Evolutionary conservation across 2,329 filamentous ascomycete species (phyloP).

Genomic region (Teratosphaeria destructans): DNA sequence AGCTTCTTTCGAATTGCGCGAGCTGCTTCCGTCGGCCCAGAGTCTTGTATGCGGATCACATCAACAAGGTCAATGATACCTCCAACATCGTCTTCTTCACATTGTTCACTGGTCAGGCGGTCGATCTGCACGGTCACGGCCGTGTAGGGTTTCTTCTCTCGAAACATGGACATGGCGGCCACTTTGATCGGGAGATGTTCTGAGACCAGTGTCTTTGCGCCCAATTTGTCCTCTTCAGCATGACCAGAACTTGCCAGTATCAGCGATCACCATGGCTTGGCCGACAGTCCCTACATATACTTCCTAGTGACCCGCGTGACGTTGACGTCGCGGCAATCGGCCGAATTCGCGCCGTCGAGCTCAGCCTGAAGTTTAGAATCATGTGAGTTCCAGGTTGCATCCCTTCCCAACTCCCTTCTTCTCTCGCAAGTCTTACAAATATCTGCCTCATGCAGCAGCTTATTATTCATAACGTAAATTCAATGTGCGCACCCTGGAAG

Average conservation of each 20-base stretch:
- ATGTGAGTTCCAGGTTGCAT: not conserved
- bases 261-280: not conserved
- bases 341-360: not conserved
- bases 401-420: not conserved
- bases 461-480: too few relatives aligned
- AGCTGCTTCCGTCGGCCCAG: conserved; percentile 79
- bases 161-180: conserved; percentile 1
- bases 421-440: not conserved
- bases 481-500: too few relatives aligned
- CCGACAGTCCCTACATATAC: not conserved
- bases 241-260: not conserved
- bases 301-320: not conserved
- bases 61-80: conserved; percentile 92
- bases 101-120: conserved; percentile 77
- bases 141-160: conserved; percentile 69
- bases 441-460: not conserved
- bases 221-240: not conserved
- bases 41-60: conserved; percentile 78
- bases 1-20: conserved; percentile 93
- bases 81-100: conserved; percentile 81
- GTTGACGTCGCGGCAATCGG: not conserved
- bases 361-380: not conserved
- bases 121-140: conserved; percentile 90
- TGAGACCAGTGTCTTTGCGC: not conserved
- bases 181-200: not conserved